Conservation (phyloP, 169 alveolate genomes). For the Miamiensis avidus region DNA sequence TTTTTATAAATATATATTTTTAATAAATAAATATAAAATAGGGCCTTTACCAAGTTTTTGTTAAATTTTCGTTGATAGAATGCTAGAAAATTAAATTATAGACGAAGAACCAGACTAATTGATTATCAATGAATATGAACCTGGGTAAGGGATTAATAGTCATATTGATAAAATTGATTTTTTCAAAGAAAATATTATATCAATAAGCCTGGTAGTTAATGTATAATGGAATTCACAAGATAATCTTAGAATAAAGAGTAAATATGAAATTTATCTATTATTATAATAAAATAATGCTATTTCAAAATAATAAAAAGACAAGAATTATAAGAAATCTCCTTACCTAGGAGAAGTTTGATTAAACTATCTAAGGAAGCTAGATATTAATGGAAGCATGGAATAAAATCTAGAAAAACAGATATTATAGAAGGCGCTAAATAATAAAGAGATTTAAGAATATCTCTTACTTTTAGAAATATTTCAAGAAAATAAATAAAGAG, state of each 20-base stretch:
- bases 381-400: not conserved
- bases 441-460: not conserved
- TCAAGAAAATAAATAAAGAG: not conserved
- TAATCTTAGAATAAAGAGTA: too few species aligned
- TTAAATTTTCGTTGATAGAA: not conserved
- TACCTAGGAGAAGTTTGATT: slow-evolving; percentile 5
- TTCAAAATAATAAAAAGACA: too few species aligned
- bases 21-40: too few species aligned
- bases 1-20: too few species aligned
- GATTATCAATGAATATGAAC: slow-evolving; percentile 16
- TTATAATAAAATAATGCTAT: too few species aligned
- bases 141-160: slow-evolving; percentile 8
- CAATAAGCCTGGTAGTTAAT: slow-evolving; percentile 3
- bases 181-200: slow-evolving; percentile 1
- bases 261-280: too few species aligned
- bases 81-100: slow-evolving; percentile 1
- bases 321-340: not conserved
- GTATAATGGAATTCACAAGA: slow-evolving; percentile 9
- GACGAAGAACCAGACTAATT: slow-evolving; percentile 1
- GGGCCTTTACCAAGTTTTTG: not conserved
- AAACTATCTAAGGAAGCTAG: not conserved
- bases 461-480: slow-evolving; percentile 14
- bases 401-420: slow-evolving; percentile 6
- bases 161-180: slow-evolving; percentile 15
- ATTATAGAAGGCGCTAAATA: not conserved